Evolutionary conservation across 768 basidiomycete species (phyloP), one percentile per base, ranked within the genome.

Genomic region (Tulasnella sp.): DNA sequence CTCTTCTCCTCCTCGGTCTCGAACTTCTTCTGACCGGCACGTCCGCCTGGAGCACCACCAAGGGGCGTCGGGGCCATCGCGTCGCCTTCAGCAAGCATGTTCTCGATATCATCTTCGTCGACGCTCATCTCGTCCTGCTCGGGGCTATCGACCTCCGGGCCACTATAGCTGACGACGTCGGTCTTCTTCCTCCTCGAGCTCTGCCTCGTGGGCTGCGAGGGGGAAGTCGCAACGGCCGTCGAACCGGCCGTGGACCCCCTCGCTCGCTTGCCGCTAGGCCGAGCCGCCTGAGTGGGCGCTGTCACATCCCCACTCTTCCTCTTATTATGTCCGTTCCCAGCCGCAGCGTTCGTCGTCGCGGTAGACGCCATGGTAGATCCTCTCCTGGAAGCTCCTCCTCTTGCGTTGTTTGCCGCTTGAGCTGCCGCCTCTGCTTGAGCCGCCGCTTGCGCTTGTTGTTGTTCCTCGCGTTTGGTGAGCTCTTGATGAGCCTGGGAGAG

Each of bases 1-100:
- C 98, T 89, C 87, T 99, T 99, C 85, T 99, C 98, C 86, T 99
- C 98, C 85, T 99, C 98, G 0, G 97, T 98, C 88, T 98, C 96
- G 34, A 93, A 94, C 84, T 93, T 96, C 86, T 94, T 86, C 85
- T 75, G 42, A 69, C 41, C 83, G 22, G 76, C 72, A 8, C 31
- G 69, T 44, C 75, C n/a, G n/a, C n/a, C 82, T 76, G 85, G 54
- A 77, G 84, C 82, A 83, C 86, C 85, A 31, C 83, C 84, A 14
- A 82, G 80, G 54, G 37, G 44, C 14, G 77, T 80, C 75, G 58
- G 75, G 20, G 69, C 50, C 20, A 69, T 80, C 75, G 81, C 58
- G 40, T 78, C 81, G 41, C 60, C 80, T 64, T 81, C 79, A 22
- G 42, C 83, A 83, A 75, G 84, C 84, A 48, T 84, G 84, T 28